Percentiles rank a stretch among this genome's conserved stretches.
phyloP scores from a whole-genome alignment of 768 basidiomycete genomes.

The Tulasnella sp. region DNA sequence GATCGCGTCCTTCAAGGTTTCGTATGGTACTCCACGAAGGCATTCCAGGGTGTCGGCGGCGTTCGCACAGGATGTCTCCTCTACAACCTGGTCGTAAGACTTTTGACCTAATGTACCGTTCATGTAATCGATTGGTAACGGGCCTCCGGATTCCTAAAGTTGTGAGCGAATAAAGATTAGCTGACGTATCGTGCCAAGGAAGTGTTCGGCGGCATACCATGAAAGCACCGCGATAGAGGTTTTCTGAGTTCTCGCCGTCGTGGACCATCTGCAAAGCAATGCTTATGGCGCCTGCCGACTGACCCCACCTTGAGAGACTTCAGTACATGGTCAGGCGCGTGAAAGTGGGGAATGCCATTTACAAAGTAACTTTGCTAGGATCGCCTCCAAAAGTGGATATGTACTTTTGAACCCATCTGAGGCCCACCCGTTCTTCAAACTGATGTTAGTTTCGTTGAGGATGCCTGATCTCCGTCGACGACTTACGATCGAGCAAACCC shows the following conservation, averaged over 20 bases:
- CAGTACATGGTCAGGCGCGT: background rate
- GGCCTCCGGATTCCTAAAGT: slow-evolving; percentile 12
- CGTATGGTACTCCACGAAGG: slow-evolving; percentile 29
- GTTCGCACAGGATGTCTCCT: slow-evolving; percentile 27
- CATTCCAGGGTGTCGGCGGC: slow-evolving; percentile 32
- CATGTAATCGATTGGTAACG: slow-evolving; percentile 3
- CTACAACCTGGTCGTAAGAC: slow-evolving; percentile 24
- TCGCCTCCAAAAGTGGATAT: slow-evolving; percentile 43
- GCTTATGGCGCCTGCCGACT: slow-evolving; percentile 34
- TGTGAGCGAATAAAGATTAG: background rate
- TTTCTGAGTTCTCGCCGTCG: slow-evolving; percentile 32
- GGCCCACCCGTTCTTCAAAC: slow-evolving; percentile 36
- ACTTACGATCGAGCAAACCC: slow-evolving; percentile 38
- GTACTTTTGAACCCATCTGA: slow-evolving; percentile 43
- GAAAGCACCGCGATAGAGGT: slow-evolving; percentile 33
- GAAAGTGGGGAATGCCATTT: background rate
- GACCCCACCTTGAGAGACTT: slow-evolving; percentile 32
- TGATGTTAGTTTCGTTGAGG: background rate
- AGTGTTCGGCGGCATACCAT: slow-evolving; percentile 24
- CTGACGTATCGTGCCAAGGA: background rate
- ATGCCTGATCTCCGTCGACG: background rate
- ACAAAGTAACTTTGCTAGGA: slow-evolving; percentile 32
- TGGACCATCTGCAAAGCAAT: slow-evolving; percentile 32
- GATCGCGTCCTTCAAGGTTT: slow-evolving; percentile 29
- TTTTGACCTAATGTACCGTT: background rate